Evolutionary conservation across 805 yeast genomes (phyloP).

Genomic region (Candida andamanensis): DNA sequence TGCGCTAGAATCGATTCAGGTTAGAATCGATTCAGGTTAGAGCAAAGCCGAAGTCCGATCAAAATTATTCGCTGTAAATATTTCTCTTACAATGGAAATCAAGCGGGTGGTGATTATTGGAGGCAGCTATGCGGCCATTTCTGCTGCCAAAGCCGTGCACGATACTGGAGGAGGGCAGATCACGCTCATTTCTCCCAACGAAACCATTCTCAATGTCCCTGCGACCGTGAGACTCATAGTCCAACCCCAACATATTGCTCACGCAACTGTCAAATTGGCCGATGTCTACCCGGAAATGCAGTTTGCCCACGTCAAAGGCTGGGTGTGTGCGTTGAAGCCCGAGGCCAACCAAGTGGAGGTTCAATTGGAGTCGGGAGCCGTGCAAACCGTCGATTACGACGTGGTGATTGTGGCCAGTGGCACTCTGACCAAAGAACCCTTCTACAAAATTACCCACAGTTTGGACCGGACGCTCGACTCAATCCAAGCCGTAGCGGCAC

Average conservation of each 20-base stretch:
- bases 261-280: conserved; percentile 16
- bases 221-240: conserved; percentile 29
- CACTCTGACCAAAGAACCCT: conserved; percentile 14
- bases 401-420: conserved; percentile 34
- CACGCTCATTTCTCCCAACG: conserved; percentile 17
- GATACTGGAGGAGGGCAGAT: conserved; percentile 9
- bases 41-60: too few species aligned
- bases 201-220: too few species aligned
- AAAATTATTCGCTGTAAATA: too few species aligned
- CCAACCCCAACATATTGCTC: conserved; percentile 17
- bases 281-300: conserved; percentile 12
- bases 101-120: conserved; percentile 27
- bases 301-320: conserved; percentile 17
- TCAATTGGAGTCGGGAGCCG: conserved; percentile 7
- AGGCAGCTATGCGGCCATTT: conserved; percentile 26
- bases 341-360: conserved; percentile 16
- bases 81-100: too few species aligned
- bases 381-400: conserved; percentile 16
- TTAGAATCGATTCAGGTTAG: too few species aligned
- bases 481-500: conserved; percentile 9
- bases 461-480: conserved; percentile 13
- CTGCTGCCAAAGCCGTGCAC: conserved; percentile 8
- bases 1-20: too few species aligned
- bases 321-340: conserved; percentile 22
- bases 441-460: conserved; percentile 22